Percentiles rank a stretch among this genome's conserved stretches.
Evolutionary conservation across 139 green algal genomes (phyloP).

Genomic region (Choricystis sp.): DNA sequence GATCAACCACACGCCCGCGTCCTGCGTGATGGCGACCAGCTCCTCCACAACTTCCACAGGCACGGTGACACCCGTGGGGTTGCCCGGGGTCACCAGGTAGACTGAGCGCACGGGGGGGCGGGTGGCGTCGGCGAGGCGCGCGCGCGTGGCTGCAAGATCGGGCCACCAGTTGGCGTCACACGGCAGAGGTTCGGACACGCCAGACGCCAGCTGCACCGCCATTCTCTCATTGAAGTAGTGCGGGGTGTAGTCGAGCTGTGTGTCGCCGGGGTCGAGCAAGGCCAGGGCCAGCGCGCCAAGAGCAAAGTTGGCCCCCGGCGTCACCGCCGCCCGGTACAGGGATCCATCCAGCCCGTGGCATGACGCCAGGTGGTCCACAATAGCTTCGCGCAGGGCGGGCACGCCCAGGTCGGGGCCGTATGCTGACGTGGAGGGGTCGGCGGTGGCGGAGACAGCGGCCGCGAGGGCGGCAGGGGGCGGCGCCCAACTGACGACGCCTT

Average conservation of each 20-base stretch:
- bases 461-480: background rate
- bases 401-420: background rate
- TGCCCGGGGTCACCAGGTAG: background rate
- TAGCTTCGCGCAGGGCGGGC: background rate
- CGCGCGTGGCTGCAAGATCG: too few relatives aligned
- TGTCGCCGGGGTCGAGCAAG: background rate
- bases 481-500: background rate
- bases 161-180: background rate
- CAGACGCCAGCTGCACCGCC: background rate
- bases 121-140: too few relatives aligned
- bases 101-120: too few relatives aligned
- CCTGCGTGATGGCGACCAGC: background rate
- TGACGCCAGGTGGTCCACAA: background rate
- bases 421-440: background rate
- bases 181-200: background rate
- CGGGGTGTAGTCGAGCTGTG: background rate
- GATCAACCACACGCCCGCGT: background rate
- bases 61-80: background rate
- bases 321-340: background rate
- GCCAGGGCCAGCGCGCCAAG: background rate
- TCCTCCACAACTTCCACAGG: background rate
- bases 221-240: background rate
- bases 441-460: too few relatives aligned
- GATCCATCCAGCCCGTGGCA: background rate
- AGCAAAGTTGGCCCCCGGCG: background rate